Base-by-base conservation (phyloP, 805 yeast species). In the Candida germanica region DNA sequence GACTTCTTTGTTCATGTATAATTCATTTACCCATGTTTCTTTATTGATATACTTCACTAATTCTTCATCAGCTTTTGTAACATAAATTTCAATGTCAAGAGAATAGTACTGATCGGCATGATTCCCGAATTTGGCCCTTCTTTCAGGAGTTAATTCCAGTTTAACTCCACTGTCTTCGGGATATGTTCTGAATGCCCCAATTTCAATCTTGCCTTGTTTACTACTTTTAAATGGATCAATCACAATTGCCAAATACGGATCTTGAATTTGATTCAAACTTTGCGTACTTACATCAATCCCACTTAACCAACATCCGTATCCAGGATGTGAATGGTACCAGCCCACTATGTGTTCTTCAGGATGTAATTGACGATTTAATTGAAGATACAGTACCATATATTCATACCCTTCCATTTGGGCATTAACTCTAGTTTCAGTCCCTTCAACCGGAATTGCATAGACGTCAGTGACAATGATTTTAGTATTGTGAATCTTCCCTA, bases 291-390 rank as follows among this genome's bases (percentile, higher is more conserved):
- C 95, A 59, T 91, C 98, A 26, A 91, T 87, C 3, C 93, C 94
- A 36, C 93, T 81, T 29, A 91, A 61, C 96, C 97, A 91, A 57
- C 97, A 89, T 12, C 96, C 97, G 58, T 88, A 91, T 0, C 96
- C 96, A 0, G 98, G 98, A 58, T 91, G 98, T 4, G 91, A 87
- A 59, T 71, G 98, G 60, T 93, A 91, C 98, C 98, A 91, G 7
- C 98, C 98, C 11, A 93, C 86, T 15, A 91, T 83, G 47, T 84
- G 75, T 43, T 84, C 73, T n/a, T 53, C 45, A 17, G 64, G 58
- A 51, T 75, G 75, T 43, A 76, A 56, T 23, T 37, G 27, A 10
- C 38, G 33, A 26, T 43, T 40, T 27, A 71, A 64, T 36, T 80
- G 80, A 34, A 85, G 64, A 57, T 85, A 88, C 41, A 79, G 81